Evolutionary conservation across 2,329 filamentous ascomycete species (phyloP).

Genomic region (Cucurbitaria berberidis): DNA sequence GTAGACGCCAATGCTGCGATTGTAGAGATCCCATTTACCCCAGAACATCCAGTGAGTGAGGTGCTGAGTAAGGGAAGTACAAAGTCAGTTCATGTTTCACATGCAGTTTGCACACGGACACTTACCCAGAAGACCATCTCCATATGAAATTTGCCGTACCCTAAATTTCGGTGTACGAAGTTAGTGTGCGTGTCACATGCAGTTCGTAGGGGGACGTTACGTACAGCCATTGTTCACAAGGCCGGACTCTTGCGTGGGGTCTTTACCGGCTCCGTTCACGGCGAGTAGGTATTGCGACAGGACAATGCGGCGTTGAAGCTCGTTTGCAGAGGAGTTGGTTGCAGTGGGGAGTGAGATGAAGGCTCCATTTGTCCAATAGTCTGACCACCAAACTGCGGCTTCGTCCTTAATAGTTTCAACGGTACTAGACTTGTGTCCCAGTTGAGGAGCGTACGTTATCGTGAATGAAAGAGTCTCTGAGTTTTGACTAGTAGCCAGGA

Average conservation of each 20-base stretch:
- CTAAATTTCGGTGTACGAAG: too few relatives aligned
- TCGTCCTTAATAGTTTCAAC: constrained; percentile 32
- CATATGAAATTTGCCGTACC: constrained; percentile 64
- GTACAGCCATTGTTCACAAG: constrained; percentile 62
- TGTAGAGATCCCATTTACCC: constrained; percentile 55
- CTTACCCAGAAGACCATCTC: constrained; percentile 59
- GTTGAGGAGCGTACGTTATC: constrained; percentile 29
- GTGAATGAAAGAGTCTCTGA: constrained; percentile 30
- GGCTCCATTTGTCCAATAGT: constrained; percentile 59
- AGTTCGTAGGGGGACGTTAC: too few relatives aligned
- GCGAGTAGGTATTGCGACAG: constrained; percentile 61
- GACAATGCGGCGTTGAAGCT: constrained; percentile 61
- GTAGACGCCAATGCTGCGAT: constrained; percentile 58
- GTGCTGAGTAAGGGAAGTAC: constrained; percentile 43
- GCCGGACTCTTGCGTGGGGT: constrained; percentile 57
- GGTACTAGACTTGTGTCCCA: constrained; percentile 42
- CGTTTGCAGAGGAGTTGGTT: constrained; percentile 51
- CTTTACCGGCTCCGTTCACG: constrained; percentile 59
- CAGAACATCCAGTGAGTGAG: constrained; percentile 59
- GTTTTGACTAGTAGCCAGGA: constrained; percentile 44
- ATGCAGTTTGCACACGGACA: neutral
- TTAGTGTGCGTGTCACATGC: too few relatives aligned
- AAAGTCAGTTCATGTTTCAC: neutral
- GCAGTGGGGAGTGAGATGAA: constrained; percentile 58
- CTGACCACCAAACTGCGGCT: constrained; percentile 55